phyloP scores from a whole-genome alignment of 441 rosid genomes.

The Brassica balearica region DNA sequence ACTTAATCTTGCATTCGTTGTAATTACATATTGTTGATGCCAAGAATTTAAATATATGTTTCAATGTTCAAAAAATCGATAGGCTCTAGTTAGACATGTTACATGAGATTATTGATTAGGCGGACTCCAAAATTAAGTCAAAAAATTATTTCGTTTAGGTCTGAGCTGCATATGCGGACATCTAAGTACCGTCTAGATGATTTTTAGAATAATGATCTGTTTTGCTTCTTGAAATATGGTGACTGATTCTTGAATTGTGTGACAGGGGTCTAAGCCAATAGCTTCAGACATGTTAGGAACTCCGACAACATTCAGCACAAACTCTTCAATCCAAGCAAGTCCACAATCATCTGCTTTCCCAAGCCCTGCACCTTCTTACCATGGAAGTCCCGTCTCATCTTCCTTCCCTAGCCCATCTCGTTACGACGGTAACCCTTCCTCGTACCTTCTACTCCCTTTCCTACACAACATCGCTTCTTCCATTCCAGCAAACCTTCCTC shows the following conservation, averaged over 20 bases:
- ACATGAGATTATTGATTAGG: not conserved
- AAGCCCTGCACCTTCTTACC: slow-evolving; percentile 77
- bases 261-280: slow-evolving; percentile 83
- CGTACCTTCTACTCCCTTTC: slow-evolving; percentile 66
- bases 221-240: not conserved
- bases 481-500: slow-evolving; percentile 63
- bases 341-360: slow-evolving; percentile 90
- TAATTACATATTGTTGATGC: not conserved
- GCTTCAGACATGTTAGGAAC: slow-evolving; percentile 55
- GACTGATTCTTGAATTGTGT: slow-evolving; percentile 5
- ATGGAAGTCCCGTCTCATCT: slow-evolving; percentile 69
- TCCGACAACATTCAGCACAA: slow-evolving; percentile 65
- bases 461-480: slow-evolving; percentile 64
- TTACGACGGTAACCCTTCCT: slow-evolving; percentile 54
- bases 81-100: too few species aligned
- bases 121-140: not conserved
- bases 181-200: not conserved
- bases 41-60: not conserved
- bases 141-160: too few species aligned
- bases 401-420: slow-evolving; percentile 75
- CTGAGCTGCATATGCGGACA: not conserved
- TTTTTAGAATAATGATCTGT: not conserved
- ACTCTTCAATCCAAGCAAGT: slow-evolving; percentile 86
- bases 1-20: not conserved
- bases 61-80: not conserved